Base-by-base conservation (phyloP, 495 filamentous ascomycete species). In the Penicillium malachiteum region DNA sequence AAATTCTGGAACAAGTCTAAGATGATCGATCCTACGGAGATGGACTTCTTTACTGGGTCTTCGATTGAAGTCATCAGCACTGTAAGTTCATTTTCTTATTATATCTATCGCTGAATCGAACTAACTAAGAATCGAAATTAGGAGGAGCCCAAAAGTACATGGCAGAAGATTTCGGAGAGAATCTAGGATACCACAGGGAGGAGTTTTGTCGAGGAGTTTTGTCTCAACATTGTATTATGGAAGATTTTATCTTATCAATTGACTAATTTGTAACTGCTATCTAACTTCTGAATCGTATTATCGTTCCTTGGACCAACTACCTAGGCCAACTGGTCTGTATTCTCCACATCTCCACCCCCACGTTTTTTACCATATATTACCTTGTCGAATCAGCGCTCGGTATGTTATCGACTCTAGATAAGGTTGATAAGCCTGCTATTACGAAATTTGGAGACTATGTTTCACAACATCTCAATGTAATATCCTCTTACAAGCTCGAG, bases 1-100 rank as follows among this genome's bases (percentile, higher is more conserved):
- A 60, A 64, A 21, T 47, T 60, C n/a, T 60, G 51, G 54, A 57
- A 57, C n/a, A 64, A 64, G 18, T 60, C 61, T 1, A 57, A 60
- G 34, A 60, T 64, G 40, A 18, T 64, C 50, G 44, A 45, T 26
- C 57, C 57, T 41, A 30, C 34, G 7, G 57, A 64, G 7, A 60
- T 64, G 57, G 61, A 60, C 35, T 58, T 64, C 48, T 34, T 55
- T 14, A 52, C 54, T 18, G 54, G 54, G 3, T 64, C 61, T n/a
- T 64, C 61, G 13, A 40, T 57, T 54, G 61, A 50, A 17, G 49
- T 64, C 21, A 34, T 48, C 30, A 51, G 50, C 14, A 43, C 50
- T 17, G 60, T 64, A 54, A 54, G 52, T 52, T 17, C 12, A 13
- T 13, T 17, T 18, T 11, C 21, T 26, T 5, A 34, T 3, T 11